These are phyloP conservation scores for Auricularia heimuer DNA, from an alignment of 768 basidiomycete species.

Conservation along the genomic window DNA sequence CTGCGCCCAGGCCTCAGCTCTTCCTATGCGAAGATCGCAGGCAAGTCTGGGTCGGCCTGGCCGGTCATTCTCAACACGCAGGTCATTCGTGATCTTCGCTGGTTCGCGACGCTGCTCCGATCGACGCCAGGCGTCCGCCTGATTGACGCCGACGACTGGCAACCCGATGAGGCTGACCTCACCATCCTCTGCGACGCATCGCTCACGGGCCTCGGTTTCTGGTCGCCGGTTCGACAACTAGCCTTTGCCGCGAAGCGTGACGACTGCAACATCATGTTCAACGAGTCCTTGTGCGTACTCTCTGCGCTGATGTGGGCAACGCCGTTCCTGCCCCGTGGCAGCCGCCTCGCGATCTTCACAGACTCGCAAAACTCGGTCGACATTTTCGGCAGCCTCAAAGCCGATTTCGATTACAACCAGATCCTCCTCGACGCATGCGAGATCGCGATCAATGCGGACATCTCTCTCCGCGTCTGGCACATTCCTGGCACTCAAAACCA, in stretches of 20 bases:
- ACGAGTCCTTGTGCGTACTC: conserved; percentile 4
- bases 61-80: neutral
- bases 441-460: neutral
- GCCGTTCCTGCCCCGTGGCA: neutral
- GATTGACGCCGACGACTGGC: conserved; percentile 5
- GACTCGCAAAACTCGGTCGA: conserved; percentile 27
- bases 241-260: too few relatives aligned
- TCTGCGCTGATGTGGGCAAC: conserved; percentile 4
- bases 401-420: conserved; percentile 16
- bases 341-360: conserved; percentile 14
- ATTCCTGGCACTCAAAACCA: conserved; percentile 14
- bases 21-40: conserved; percentile 5
- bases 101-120: conserved; percentile 3
- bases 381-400: conserved; percentile 23
- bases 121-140: conserved; percentile 2
- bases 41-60: too few relatives aligned
- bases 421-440: conserved; percentile 19
- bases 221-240: too few relatives aligned
- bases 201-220: too few relatives aligned
- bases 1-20: conserved; percentile 6
- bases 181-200: conserved; percentile 2
- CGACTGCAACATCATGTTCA: conserved; percentile 2
- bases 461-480: conserved; percentile 18
- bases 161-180: conserved; percentile 3
- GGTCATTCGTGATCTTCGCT: conserved; percentile 3